Evolutionary conservation across 192 early-diverging fungal genomes (phyloP).

Genomic region (Backusella macrospora): DNA sequence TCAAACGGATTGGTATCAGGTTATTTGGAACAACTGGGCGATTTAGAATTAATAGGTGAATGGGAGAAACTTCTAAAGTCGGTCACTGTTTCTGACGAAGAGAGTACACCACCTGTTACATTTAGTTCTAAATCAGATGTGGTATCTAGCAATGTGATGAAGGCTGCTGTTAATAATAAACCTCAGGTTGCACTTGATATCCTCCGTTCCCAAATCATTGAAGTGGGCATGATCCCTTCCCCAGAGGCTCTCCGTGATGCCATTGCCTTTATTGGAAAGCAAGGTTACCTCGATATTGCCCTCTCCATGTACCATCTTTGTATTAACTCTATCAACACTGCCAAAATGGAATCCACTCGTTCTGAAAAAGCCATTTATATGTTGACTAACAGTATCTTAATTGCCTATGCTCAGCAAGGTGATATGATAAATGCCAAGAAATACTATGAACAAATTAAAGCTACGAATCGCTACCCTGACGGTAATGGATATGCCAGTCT

Average conservation of each 20-base stretch:
- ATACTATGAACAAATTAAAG: slow-evolving; percentile 54
- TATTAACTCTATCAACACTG: slow-evolving; percentile 2
- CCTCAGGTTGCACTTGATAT: slow-evolving; percentile 16
- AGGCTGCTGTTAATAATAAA: slow-evolving; percentile 27
- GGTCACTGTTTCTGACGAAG: neutral
- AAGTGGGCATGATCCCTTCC: slow-evolving; percentile 17
- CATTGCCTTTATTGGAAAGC: slow-evolving; percentile 38
- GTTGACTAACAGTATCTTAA: slow-evolving; percentile 48
- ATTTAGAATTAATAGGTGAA: neutral
- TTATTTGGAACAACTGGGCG: neutral
- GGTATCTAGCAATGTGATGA: slow-evolving; percentile 24
- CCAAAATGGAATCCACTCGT: neutral
- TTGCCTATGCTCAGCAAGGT: slow-evolving; percentile 51
- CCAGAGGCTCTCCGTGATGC: slow-evolving; percentile 39
- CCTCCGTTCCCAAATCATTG: slow-evolving; percentile 23
- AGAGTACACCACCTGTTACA: neutral
- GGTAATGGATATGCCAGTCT: slow-evolving; percentile 57
- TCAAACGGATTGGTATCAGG: neutral
- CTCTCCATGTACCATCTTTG: slow-evolving; percentile 25
- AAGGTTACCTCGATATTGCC: slow-evolving; percentile 31
- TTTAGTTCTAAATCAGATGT: neutral
- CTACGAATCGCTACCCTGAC: slow-evolving; percentile 48
- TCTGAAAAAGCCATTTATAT: slow-evolving; percentile 42
- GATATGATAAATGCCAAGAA: slow-evolving; percentile 54
- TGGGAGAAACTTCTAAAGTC: neutral